These are phyloP conservation scores for Letharia columbiana DNA, from an alignment of 495 filamentous ascomycete genomes.

Conservation along the genomic window DNA sequence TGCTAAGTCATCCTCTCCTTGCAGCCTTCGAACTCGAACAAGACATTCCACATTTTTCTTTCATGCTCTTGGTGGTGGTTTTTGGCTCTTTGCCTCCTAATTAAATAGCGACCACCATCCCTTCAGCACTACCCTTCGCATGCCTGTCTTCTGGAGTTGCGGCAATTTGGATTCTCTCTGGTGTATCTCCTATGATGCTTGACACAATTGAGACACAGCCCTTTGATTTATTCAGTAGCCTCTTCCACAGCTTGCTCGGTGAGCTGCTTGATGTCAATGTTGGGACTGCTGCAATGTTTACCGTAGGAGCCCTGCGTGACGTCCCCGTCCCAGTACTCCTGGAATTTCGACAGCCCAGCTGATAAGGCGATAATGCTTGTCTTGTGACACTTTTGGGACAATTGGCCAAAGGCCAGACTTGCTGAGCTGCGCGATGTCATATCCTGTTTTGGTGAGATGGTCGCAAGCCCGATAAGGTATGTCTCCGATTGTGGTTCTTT, in stretches of 20 bases:
- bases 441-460: neutral
- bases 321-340: neutral
- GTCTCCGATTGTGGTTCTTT: neutral
- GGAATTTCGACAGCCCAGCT: neutral
- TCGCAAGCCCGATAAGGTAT: neutral
- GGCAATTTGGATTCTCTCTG: conserved; percentile 8
- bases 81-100: too few species aligned
- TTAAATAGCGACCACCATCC: neutral
- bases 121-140: neutral
- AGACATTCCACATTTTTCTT: too few species aligned
- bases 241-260: neutral
- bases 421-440: neutral
- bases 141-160: neutral
- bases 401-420: neutral
- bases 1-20: neutral
- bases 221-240: neutral
- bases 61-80: too few species aligned
- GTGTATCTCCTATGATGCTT: neutral
- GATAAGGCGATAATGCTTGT: neutral
- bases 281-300: neutral
- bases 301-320: neutral
- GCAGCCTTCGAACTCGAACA: neutral
- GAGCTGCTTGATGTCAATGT: neutral
- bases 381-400: neutral
- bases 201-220: conserved; percentile 14